Base-by-base conservation (phyloP, 192 early-diverging fungal genomes). In the Backusella tuberculispora region DNA sequence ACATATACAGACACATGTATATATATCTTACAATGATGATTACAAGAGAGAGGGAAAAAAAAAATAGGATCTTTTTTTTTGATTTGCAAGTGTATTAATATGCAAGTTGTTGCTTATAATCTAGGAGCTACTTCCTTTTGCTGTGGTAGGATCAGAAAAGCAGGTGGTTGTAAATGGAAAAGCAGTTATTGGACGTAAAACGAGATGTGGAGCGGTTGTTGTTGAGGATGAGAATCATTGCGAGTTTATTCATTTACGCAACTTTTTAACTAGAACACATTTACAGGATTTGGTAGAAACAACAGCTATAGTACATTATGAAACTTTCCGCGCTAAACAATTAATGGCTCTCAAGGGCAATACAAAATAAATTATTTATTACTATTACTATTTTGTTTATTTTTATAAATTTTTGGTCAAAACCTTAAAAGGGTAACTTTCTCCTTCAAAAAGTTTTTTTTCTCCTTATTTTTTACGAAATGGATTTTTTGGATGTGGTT, bases 271-370 rank as follows among this genome's bases (percentile, higher is more conserved):
- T 38, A 71, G 81, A 85, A 98, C 97, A 19, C 98, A 99, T 80
- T 80, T 99, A 63, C 94, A 96, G 73, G 98, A 99, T 76, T 84
- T 99, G 81, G 91, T 98, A 74, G 98, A 99, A 76, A 95, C 95
- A 56, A 99, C 98, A 14, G 87, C 94, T 5, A 86, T 90, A 75
- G 88, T 97, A 66, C 97, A 98, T 84, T 99, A 99, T 87, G 97
- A 99, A 85, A 87, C 91, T 41, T 99, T 97, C 95, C 90, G 98
- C 60, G 92, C 88, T n/a, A 87, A 89, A 78, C 88, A 89, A 74
- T 74, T 89, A 74, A 74, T 87, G 19, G 68, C 68, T 44, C 41
- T 69, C 42, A 69, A 69, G 68, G 68, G 68, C n/a, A 56, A 56
- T n/a, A 56, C 24, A 56, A 56, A 56, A 21, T 45, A 12, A 12